phyloP scores from a whole-genome alignment of 805 yeast species.

The Metschnikowia colocasiae region DNA sequence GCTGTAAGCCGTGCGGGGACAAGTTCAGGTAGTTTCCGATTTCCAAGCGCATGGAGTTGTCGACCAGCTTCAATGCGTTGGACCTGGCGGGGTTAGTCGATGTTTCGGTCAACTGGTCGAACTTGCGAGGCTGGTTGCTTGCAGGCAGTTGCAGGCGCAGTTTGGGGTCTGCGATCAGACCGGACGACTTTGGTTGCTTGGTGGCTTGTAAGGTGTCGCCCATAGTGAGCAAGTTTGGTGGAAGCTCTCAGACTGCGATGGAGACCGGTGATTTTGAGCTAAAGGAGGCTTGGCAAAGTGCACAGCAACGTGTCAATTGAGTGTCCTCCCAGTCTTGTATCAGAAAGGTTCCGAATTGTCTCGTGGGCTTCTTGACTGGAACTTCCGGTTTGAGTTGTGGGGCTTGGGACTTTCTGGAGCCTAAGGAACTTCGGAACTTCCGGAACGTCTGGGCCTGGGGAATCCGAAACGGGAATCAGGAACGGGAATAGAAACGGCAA shows the following conservation, averaged over 20 bases:
- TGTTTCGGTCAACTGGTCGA: conserved; percentile 11
- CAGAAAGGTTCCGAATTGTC: no score
- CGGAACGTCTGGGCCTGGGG: no score
- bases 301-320: no score
- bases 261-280: no score
- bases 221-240: conserved; percentile 9
- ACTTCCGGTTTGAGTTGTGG: no score
- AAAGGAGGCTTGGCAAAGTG: no score
- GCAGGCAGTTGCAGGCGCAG: conserved; percentile 16
- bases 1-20: conserved; percentile 7
- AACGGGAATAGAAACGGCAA: no score
- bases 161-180: conserved; percentile 4
- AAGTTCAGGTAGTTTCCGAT: conserved; percentile 10
- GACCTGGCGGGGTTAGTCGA: neutral
- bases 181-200: conserved; percentile 1
- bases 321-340: no score
- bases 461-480: no score
- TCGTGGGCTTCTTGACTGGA: no score
- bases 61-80: conserved; percentile 9
- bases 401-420: no score
- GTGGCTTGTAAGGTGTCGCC: conserved; percentile 16
- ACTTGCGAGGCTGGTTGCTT: conserved; percentile 15
- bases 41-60: conserved; percentile 11
- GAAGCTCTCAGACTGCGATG: neutral
- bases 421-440: no score